These are phyloP conservation scores for Ophiostoma ulmi DNA, from an alignment of 2,329 filamentous ascomycete species.

Conservation along the genomic window DNA sequence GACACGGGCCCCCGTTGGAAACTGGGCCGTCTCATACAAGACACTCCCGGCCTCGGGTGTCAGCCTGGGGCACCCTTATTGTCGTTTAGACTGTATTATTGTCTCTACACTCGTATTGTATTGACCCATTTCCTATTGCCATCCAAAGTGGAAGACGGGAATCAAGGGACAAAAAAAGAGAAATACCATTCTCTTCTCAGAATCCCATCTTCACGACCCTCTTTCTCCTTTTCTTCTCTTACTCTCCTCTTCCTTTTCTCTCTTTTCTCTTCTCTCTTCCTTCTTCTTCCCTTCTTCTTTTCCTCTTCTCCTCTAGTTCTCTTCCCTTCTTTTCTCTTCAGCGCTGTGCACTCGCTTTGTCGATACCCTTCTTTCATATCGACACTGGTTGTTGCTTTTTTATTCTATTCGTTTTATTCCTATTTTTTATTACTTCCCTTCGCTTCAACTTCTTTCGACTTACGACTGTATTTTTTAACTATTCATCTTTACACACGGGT, in stretches of 20 bases:
- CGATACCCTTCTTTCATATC: conserved; percentile 51
- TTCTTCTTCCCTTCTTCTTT: conserved; percentile 24
- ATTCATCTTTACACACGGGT: conserved; percentile 27
- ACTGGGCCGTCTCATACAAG: conserved; percentile 40
- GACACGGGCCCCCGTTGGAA: conserved; percentile 37
- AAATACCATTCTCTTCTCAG: conserved; percentile 3
- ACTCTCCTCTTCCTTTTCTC: background rate
- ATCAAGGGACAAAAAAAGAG: background rate
- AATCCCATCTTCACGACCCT: conserved; percentile 25
- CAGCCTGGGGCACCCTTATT: conserved; percentile 36
- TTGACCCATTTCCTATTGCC: background rate
- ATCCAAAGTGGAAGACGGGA: conserved; percentile 14
- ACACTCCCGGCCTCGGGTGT: conserved; percentile 34
- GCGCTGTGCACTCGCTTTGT: conserved; percentile 49
- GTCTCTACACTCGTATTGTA: background rate
- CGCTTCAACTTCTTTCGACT: conserved; percentile 4
- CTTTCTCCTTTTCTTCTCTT: conserved; percentile 25
- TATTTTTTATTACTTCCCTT: conserved; percentile 25
- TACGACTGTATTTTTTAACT: conserved; percentile 26
- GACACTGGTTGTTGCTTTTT: conserved; percentile 37
- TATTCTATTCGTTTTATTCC: conserved; percentile 25
- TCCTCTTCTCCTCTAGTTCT: background rate
- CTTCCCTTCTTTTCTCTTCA: conserved; percentile 32
- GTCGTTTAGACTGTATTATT: background rate
- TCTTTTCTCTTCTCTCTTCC: conserved; percentile 22